Percentiles rank a stretch among this genome's conserved stretches.
Evolutionary conservation across 306 rosid genomes (phyloP).

Genomic region (Herpetospermum pedunculosum): DNA sequence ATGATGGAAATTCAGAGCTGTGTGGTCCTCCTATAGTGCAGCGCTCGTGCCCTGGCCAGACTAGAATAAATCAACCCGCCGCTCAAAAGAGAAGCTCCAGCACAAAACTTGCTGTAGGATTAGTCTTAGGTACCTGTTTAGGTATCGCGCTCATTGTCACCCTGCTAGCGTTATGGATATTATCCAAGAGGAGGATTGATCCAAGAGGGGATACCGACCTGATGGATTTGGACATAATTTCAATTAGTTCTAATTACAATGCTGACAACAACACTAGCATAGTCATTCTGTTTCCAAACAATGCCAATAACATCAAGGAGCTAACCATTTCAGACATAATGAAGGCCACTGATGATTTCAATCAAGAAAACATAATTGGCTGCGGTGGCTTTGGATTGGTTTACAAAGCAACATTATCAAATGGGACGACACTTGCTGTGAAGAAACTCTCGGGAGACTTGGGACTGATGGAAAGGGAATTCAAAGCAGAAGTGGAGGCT

Average conservation of each 20-base stretch:
- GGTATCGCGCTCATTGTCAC: conserved; percentile 33
- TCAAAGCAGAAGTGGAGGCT: conserved; percentile 86
- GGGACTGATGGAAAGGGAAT: conserved; percentile 94
- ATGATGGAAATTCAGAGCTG: conserved; percentile 49
- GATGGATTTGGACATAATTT: conserved; percentile 51
- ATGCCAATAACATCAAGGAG: conserved; percentile 50
- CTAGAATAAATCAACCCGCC: conserved; percentile 6
- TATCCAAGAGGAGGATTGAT: conserved; percentile 73
- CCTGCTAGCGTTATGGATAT: conserved; percentile 50
- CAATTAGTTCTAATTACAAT: conserved; percentile 36
- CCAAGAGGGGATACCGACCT: conserved; percentile 66
- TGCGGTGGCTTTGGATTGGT: conserved; percentile 98
- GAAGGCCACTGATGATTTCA: conserved; percentile 82
- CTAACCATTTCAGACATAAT: conserved; percentile 66
- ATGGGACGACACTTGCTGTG: conserved; percentile 67
- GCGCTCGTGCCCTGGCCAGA: conserved; percentile 38
- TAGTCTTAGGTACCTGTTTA: conserved; percentile 30
- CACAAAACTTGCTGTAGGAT: conserved; percentile 34
- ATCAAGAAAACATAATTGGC: conserved; percentile 81
- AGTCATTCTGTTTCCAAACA: conserved; percentile 70
- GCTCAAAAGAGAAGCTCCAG: conserved; percentile 18
- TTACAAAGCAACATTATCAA: conserved; percentile 64
- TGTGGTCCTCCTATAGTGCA: conserved; percentile 44
- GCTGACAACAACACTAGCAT: conserved; percentile 59
- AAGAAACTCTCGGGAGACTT: conserved; percentile 91